Evolutionary conservation across 352 stramenopile genomes (phyloP).

Genomic region (Phytophthora colocasiae): DNA sequence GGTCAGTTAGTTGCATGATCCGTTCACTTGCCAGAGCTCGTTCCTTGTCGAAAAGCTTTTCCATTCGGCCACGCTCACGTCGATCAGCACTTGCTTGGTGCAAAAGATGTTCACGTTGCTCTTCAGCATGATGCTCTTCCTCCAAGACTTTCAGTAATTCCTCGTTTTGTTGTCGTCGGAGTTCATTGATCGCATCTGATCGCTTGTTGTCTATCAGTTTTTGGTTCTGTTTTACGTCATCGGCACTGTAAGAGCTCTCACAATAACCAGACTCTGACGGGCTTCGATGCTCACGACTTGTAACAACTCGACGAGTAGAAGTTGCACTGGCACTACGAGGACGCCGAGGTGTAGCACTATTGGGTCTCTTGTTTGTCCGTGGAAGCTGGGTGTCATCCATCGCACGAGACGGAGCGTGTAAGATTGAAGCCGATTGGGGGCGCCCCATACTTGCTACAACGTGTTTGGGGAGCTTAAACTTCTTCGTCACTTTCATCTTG

Average conservation of each 20-base stretch:
- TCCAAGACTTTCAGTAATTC: slow-evolving; percentile 76
- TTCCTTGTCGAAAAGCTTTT: slow-evolving; percentile 77
- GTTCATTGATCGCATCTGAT: slow-evolving; percentile 49
- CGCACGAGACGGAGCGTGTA: too few relatives aligned
- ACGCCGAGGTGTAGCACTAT: slow-evolving; percentile 44
- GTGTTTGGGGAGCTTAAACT: slow-evolving; percentile 67
- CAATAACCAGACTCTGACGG: slow-evolving; percentile 12
- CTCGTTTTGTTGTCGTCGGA: slow-evolving; percentile 74
- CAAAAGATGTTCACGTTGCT: slow-evolving; percentile 77
- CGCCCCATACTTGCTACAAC: slow-evolving; percentile 42
- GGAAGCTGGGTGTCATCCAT: background rate
- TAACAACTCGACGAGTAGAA: slow-evolving; percentile 16
- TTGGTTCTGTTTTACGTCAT: slow-evolving; percentile 22
- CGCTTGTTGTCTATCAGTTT: slow-evolving; percentile 27
- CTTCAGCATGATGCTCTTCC: slow-evolving; percentile 83
- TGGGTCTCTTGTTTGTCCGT: slow-evolving; percentile 26
- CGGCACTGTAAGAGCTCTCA: slow-evolving; percentile 24
- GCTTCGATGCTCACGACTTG: slow-evolving; percentile 19
- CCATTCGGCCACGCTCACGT: slow-evolving; percentile 62
- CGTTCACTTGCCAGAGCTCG: slow-evolving; percentile 76
- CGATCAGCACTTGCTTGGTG: slow-evolving; percentile 37
- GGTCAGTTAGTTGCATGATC: slow-evolving; percentile 81
- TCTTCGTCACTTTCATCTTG: slow-evolving; percentile 87
- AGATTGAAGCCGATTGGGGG: slow-evolving; percentile 47
- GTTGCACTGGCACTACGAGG: slow-evolving; percentile 21